Conservation (phyloP, 495 filamentous ascomycete genomes). For the Podospora pseudoanserina region DNA sequence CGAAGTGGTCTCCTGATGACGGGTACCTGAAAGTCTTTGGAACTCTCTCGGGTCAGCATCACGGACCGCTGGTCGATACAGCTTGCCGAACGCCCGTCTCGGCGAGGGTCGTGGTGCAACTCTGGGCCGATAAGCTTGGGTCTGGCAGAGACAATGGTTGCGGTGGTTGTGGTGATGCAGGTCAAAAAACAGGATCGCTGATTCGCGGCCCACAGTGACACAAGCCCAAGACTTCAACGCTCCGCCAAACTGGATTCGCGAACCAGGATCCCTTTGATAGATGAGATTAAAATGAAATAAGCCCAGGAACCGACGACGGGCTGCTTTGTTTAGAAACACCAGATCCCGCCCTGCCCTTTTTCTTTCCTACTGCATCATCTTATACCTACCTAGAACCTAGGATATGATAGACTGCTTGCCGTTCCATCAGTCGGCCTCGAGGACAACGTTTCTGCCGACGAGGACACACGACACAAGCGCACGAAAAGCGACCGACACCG, state of each 20-base stretch:
- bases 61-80: not conserved
- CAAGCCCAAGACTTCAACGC: not conserved
- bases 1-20: not conserved
- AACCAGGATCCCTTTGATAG: slow-evolving; percentile 11
- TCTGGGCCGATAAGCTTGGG: not conserved
- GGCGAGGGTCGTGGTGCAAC: slow-evolving; percentile 2
- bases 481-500: not conserved
- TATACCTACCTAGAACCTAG: not conserved
- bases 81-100: not conserved
- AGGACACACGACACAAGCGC: not conserved
- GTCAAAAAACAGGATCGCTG: slow-evolving; percentile 10
- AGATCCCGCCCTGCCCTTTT: not conserved
- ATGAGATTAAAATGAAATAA: slow-evolving; percentile 9
- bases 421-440: not conserved
- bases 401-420: not conserved
- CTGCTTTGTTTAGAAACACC: not conserved
- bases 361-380: not conserved
- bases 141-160: not conserved
- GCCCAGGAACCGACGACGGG: not conserved
- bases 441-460: not conserved
- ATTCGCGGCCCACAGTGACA: slow-evolving; percentile 6
- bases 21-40: no score
- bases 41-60: not conserved
- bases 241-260: not conserved
- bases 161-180: not conserved